These are phyloP conservation scores for Plasmodium adleri DNA, from an alignment of 169 alveolate species.

Conservation along the genomic window DNA sequence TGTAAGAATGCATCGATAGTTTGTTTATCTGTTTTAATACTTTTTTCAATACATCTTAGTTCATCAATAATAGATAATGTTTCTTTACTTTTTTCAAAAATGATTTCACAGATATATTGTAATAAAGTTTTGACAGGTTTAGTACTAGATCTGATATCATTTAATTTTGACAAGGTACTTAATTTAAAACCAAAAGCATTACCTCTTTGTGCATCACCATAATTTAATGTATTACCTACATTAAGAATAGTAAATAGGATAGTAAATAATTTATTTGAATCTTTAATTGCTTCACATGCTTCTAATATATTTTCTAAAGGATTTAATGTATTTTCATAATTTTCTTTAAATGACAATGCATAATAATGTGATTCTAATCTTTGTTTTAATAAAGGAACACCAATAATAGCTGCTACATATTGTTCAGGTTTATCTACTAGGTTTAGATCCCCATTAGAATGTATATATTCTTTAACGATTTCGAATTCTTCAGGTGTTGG, in stretches of 20 bases:
- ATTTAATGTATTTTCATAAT: constrained; percentile 84
- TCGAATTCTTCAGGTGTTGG: constrained; percentile 91
- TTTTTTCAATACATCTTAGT: constrained; percentile 79
- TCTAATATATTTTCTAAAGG: constrained; percentile 87
- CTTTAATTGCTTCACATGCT: constrained; percentile 87
- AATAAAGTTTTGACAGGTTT: constrained; percentile 90
- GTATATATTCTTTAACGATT: constrained; percentile 90
- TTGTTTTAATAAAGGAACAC: constrained; percentile 90
- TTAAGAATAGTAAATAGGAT: constrained; percentile 88
- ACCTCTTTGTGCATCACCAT: constrained; percentile 92
- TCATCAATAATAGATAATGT: constrained; percentile 79
- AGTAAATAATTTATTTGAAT: constrained; percentile 82
- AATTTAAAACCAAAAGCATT: constrained; percentile 92
- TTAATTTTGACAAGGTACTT: constrained; percentile 88
- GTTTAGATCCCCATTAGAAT: constrained; percentile 90
- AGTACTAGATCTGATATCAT: constrained; percentile 90
- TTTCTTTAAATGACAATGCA: constrained; percentile 88
- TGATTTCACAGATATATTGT: constrained; percentile 87
- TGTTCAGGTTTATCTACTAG: constrained; percentile 92
- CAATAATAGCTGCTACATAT: constrained; percentile 91
- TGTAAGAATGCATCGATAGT: constrained; percentile 79
- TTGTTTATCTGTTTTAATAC: constrained; percentile 81
- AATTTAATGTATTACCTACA: constrained; percentile 90
- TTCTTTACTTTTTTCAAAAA: constrained; percentile 78
- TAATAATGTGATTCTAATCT: constrained; percentile 89